Conservation (phyloP, 2,329 filamentous ascomycete genomes). For the Alternaria incomplexa region DNA sequence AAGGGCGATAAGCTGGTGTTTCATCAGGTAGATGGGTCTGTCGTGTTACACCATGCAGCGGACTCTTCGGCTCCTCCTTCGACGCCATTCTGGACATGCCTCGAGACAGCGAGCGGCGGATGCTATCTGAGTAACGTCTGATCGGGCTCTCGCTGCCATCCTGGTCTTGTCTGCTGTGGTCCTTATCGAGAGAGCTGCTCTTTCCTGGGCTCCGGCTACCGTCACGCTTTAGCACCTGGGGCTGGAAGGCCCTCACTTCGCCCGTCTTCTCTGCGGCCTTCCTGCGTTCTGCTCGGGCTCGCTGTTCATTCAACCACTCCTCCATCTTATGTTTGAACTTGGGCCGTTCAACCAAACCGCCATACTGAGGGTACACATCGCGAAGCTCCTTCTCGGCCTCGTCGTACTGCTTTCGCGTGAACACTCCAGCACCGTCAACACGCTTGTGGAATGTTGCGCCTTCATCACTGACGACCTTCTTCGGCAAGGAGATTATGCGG, state of each 20-base stretch:
- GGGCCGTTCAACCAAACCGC: constrained; percentile 39
- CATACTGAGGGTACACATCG: constrained; percentile 38
- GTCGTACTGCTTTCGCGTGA: constrained; percentile 31
- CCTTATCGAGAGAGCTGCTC: not conserved
- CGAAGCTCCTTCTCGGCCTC: constrained; percentile 38
- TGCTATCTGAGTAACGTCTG: constrained; percentile 24
- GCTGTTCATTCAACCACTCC: constrained; percentile 37
- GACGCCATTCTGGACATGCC: constrained; percentile 5
- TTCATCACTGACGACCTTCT: not conserved
- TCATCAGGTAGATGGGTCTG: constrained; percentile 19
- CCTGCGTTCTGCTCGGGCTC: constrained; percentile 21
- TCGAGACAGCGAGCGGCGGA: constrained; percentile 25
- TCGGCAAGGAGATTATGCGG: constrained; percentile 25
- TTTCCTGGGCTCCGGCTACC: not conserved
- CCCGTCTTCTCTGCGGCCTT: constrained; percentile 15
- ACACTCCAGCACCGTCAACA: not conserved
- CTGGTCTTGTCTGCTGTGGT: not conserved
- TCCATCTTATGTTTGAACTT: constrained; percentile 34
- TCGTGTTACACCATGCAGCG: constrained; percentile 30
- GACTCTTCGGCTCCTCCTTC: constrained; percentile 25
- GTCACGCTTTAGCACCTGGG: constrained; percentile 4
- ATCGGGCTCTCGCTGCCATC: constrained; percentile 20
- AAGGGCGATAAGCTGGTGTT: not conserved
- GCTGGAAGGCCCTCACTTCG: constrained; percentile 10
- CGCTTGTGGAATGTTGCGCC: not conserved